A percentile compares a stretch with the other conserved stretches of the same genome.
phyloP scores from a whole-genome alignment of 2,329 filamentous ascomycete genomes.

The Pseudogymnoascus sp. region DNA sequence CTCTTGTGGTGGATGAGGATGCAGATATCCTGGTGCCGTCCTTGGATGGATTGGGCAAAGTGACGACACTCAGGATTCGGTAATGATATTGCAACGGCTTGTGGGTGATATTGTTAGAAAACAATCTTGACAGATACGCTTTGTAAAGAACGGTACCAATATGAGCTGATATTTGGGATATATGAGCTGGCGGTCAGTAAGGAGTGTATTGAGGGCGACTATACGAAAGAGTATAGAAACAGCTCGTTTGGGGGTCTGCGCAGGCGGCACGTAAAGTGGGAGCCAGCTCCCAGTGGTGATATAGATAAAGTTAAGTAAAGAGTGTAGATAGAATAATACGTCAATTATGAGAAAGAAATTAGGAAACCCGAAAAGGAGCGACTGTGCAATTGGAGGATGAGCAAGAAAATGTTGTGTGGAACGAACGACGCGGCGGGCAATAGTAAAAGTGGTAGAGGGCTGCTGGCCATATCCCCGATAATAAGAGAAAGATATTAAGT shows the following conservation, averaged over 20 bases:
- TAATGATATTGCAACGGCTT: conserved; percentile 16
- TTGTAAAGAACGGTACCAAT: conserved; percentile 26
- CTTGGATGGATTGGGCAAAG: background rate
- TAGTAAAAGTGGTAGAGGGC: conserved; percentile 35
- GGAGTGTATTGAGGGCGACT: conserved; percentile 36
- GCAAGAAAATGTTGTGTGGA: conserved; percentile 34
- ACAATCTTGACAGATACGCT: conserved; percentile 17
- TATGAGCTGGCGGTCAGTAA: conserved; percentile 25
- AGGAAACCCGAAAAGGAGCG: conserved; percentile 41
- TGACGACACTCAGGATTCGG: background rate
- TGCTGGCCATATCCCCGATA: conserved; percentile 41
- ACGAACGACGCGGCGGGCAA: conserved; percentile 32
- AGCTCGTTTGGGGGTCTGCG: conserved; percentile 36
- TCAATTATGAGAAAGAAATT: conserved; percentile 32
- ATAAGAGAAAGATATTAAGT: conserved; percentile 41
- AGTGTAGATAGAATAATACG: background rate
- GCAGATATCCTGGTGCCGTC: background rate
- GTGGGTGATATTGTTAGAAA: background rate
- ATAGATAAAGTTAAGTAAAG: conserved; percentile 31
- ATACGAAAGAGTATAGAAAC: conserved; percentile 32
- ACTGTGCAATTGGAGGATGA: conserved; percentile 36
- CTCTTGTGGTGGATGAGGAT: background rate
- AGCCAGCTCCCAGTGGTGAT: conserved; percentile 45
- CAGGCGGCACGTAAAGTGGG: conserved; percentile 37
- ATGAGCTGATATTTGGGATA: conserved; percentile 22